These are phyloP conservation scores for Microsporum canis DNA, from an alignment of 2,329 filamentous ascomycete genomes.

Conservation along the genomic window DNA sequence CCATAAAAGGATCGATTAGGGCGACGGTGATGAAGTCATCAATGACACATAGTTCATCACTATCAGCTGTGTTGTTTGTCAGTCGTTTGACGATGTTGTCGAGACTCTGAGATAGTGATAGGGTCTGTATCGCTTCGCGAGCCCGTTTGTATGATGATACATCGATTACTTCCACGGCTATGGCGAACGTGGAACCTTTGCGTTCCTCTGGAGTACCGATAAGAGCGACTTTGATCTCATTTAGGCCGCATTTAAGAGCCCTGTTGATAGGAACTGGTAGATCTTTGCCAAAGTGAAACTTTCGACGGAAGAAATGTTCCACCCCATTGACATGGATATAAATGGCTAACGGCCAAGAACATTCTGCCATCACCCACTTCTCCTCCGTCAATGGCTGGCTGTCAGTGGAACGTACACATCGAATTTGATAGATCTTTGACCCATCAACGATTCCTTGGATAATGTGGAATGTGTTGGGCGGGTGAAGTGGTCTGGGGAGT, in stretches of 20 bases:
- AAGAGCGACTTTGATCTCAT: slow-evolving; percentile 47
- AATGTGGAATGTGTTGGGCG: slow-evolving; percentile 17
- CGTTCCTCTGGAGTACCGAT: slow-evolving; percentile 30
- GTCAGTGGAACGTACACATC: slow-evolving; percentile 45
- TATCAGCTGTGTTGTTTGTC: slow-evolving; percentile 25
- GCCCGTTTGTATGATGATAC: slow-evolving; percentile 37
- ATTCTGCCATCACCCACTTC: slow-evolving; percentile 54
- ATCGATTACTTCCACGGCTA: slow-evolving; percentile 62
- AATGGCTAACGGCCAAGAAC: slow-evolving; percentile 58
- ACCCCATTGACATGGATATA: slow-evolving; percentile 57
- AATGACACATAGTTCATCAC: slow-evolving; percentile 54
- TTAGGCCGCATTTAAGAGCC: slow-evolving; percentile 47
- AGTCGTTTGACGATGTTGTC: slow-evolving; percentile 46
- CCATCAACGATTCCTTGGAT: slow-evolving; percentile 37
- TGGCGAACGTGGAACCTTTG: slow-evolving; percentile 17
- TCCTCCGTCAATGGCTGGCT: slow-evolving; percentile 30
- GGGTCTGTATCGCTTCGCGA: slow-evolving; percentile 28
- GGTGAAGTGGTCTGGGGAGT: slow-evolving; percentile 22
- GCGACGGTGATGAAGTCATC: slow-evolving; percentile 50
- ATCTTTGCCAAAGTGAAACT: slow-evolving; percentile 63
- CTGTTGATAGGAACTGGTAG: slow-evolving; percentile 62
- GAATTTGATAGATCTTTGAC: slow-evolving; percentile 55
- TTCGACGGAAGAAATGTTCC: slow-evolving; percentile 50
- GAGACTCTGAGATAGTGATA: slow-evolving; percentile 42
- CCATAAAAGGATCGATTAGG: slow-evolving; percentile 56